phyloP scores from a whole-genome alignment of 2,329 filamentous ascomycete genomes.

The Aspergillus sp. region DNA sequence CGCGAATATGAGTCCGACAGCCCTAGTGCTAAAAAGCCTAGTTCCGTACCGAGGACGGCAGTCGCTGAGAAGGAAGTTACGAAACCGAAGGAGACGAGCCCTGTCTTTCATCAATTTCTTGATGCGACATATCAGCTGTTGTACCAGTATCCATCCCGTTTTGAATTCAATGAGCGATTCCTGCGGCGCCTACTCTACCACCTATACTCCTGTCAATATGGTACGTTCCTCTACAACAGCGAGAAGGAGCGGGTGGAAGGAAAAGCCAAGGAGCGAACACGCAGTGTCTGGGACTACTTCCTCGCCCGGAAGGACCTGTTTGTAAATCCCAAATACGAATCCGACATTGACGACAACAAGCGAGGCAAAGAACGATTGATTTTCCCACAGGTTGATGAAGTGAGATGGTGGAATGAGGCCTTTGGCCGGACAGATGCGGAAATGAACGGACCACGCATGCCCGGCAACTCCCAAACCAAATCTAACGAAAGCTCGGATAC shows the following conservation, averaged over 20 bases:
- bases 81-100: conserved; percentile 81
- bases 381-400: conserved; percentile 72
- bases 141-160: conserved; percentile 79
- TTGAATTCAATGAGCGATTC: conserved; percentile 96
- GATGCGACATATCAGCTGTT: conserved; percentile 91
- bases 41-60: conserved; percentile 31
- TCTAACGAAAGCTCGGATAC: conserved; percentile 24
- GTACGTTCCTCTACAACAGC: conserved; percentile 92
- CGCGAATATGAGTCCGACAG: conserved; percentile 50
- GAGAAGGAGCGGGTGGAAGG: conserved; percentile 81
- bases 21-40: conserved; percentile 36
- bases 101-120: conserved; percentile 96
- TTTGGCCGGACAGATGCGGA: conserved; percentile 87
- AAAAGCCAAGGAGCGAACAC: conserved; percentile 67
- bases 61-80: conserved; percentile 66
- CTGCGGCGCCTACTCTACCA: conserved; percentile 87
- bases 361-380: conserved; percentile 80
- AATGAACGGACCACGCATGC: conserved; percentile 74
- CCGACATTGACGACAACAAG: conserved; percentile 71
- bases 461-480: conserved; percentile 46
- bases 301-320: conserved; percentile 78
- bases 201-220: conserved; percentile 92
- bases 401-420: conserved; percentile 90
- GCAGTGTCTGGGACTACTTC: conserved; percentile 96
- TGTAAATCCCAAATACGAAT: conserved; percentile 75